A percentile compares a stretch with the other conserved stretches of the same genome.
These are phyloP conservation scores for Cydonia oblonga DNA, from an alignment of 331 rosid species.

Conservation along the genomic window DNA sequence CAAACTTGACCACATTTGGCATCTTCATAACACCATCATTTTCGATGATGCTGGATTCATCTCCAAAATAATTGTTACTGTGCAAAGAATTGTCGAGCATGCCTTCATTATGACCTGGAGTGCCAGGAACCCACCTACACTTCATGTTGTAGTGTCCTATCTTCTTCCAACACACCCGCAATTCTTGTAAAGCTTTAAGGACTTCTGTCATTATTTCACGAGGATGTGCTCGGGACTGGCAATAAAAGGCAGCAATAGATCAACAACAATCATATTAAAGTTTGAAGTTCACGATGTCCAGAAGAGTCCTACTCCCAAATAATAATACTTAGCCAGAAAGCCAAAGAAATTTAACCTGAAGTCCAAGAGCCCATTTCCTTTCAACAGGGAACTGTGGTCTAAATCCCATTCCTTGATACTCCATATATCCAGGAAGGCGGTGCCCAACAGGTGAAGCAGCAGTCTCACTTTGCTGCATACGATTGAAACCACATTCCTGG, in stretches of 20 bases:
- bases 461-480: slow-evolving; percentile 38
- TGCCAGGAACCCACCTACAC: slow-evolving; percentile 64
- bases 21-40: slow-evolving; percentile 40
- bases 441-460: slow-evolving; percentile 60
- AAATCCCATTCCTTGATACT: slow-evolving; percentile 48
- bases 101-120: slow-evolving; percentile 39
- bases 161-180: slow-evolving; percentile 89
- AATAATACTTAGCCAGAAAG: not conserved
- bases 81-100: slow-evolving; percentile 52
- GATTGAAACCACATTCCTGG: slow-evolving; percentile 59
- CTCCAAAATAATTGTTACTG: slow-evolving; percentile 48
- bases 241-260: slow-evolving; percentile 13
- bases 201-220: slow-evolving; percentile 94
- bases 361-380: slow-evolving; percentile 94
- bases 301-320: not conserved
- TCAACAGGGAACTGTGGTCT: slow-evolving; percentile 63
- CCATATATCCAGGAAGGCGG: slow-evolving; percentile 49
- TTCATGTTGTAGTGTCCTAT: slow-evolving; percentile 93
- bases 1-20: slow-evolving; percentile 74
- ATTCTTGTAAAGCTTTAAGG: slow-evolving; percentile 80
- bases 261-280: not conserved
- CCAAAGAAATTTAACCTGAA: slow-evolving; percentile 54
- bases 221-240: slow-evolving; percentile 78
- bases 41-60: slow-evolving; percentile 46
- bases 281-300: not conserved